These are phyloP conservation scores for Fragaria vesca DNA, from an alignment of 306 rosid species.

Conservation along the genomic window DNA sequence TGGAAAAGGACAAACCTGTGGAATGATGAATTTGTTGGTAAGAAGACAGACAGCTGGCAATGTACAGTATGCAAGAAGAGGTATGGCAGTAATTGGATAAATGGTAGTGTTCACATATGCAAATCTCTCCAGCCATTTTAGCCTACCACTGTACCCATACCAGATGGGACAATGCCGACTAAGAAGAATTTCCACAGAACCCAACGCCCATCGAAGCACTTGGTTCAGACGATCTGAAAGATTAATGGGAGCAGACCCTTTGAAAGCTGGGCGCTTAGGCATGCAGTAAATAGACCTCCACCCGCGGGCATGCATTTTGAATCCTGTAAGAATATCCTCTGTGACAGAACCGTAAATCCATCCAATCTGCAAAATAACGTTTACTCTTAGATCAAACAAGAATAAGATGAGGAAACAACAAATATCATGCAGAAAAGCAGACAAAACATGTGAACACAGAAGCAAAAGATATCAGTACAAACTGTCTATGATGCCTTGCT, in stretches of 20 bases:
- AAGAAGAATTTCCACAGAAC: constrained; percentile 91
- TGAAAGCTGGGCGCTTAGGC: constrained; percentile 87
- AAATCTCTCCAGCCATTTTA: constrained; percentile 93
- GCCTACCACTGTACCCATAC: constrained; percentile 93
- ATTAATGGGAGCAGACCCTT: constrained; percentile 98
- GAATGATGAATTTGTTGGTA: constrained; percentile 95
- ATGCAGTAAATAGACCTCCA: constrained; percentile 97
- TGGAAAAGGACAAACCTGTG: constrained; percentile 65
- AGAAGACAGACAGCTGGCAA: constrained; percentile 96
- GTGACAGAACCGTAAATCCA: constrained; percentile 99
- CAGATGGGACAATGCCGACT: constrained; percentile 97
- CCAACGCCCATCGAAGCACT: constrained; percentile 97
- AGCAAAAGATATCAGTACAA: neutral
- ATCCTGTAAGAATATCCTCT: constrained; percentile 98
- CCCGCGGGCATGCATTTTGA: constrained; percentile 99
- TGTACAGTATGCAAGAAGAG: constrained; percentile 89
- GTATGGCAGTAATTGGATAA: constrained; percentile 86
- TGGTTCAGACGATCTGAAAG: constrained; percentile 98
- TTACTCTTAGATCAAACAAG: neutral
- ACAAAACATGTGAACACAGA: neutral
- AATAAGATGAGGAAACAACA: neutral
- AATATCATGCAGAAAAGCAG: neutral
- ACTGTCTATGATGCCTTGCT: neutral
- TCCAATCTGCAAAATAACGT: constrained; percentile 64
- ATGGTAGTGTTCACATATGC: constrained; percentile 96